Base-by-base conservation (phyloP, 2,329 filamentous ascomycete genomes). In the Apiospora hydei region DNA sequence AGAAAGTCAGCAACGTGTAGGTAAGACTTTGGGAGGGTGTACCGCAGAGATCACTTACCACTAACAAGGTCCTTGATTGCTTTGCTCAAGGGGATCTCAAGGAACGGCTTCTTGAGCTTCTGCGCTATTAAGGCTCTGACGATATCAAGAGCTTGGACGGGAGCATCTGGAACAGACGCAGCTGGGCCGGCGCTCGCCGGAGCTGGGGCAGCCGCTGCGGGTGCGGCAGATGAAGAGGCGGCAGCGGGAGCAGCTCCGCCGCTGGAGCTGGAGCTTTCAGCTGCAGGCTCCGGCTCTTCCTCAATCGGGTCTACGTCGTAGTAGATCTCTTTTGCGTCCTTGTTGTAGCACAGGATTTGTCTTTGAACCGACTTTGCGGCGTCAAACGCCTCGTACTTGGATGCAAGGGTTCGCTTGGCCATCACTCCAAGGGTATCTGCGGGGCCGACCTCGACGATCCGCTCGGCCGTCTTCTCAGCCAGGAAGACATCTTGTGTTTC, bases 401-500 rank as follows among this genome's bases (percentile, higher is more conserved):
- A 95, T 73, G 95, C 94, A 74, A 99, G 85, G 70, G 96, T 99
- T 78, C 96, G 91, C 88, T 95, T 97, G 76, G 96, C 96, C 96
- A 99, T 99, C 72, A 94, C 95, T 81, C 96, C 96, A 47, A 99
- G 90, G 38, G 96, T 99, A 84, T 99, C 96, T 79, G 96, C 95
- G 38, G 96, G 96, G 82, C 96, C 96, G 78, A 99, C 93, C 84
- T 99, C 96, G 79, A 99, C 96, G 81, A 99, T 97, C 81, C 96
- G 92, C 89, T 99, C 96, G 69, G 96, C 97, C 70, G 92, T 93
- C 86, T 97, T 96, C 84, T 98, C 95, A 76, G 93, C 96, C 78
- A 99, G 93, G 81, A 99, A 96, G 79, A 99, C 96, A 96, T 99
- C 96, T 86, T 99, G 96, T 71, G 96, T 99, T 86, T 99, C 96